phyloP scores from a whole-genome alignment of 2,329 filamentous ascomycete genomes.

The Pestalotiopsis sp. region DNA sequence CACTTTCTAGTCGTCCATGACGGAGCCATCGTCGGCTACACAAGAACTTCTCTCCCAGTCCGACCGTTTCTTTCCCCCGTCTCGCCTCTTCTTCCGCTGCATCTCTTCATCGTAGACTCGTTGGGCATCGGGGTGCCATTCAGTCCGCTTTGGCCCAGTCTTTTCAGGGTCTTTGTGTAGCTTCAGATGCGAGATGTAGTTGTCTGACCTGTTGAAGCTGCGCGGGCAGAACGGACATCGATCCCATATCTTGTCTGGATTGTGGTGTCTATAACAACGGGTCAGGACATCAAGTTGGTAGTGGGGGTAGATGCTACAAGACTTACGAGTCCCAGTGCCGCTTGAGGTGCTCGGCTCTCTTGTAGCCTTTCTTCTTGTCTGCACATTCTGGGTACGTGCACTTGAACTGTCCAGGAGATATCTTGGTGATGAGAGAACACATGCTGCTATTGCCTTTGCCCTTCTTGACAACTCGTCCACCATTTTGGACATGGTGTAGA shows the following conservation, averaged over 20 bases:
- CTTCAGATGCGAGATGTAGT: not conserved
- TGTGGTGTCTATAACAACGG: conserved; percentile 37
- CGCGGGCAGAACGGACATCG: conserved; percentile 14
- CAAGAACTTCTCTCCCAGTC: not conserved
- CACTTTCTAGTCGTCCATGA: not conserved
- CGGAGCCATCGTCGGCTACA: too few species aligned
- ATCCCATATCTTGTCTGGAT: conserved; percentile 19
- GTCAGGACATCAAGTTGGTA: not conserved
- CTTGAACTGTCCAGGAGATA: conserved; percentile 32
- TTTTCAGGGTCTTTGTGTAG: not conserved
- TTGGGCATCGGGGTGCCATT: not conserved
- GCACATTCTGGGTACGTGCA: conserved; percentile 50
- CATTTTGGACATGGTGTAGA: conserved; percentile 43
- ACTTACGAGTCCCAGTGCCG: conserved; percentile 43
- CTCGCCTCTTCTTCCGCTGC: not conserved
- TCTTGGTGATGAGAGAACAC: conserved; percentile 23
- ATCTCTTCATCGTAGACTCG: not conserved
- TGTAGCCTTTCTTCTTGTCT: conserved; percentile 44
- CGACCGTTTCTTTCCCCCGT: not conserved
- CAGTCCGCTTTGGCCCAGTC: not conserved
- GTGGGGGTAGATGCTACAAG: not conserved
- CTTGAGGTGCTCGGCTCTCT: conserved; percentile 58
- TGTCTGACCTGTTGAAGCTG: not conserved
- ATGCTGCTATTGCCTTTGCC: conserved; percentile 17
- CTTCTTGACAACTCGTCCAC: conserved; percentile 16